Evolutionary conservation across 495 filamentous ascomycete species (phyloP), one percentile per base, ranked within the genome.

Genomic region (Jackrogersella minutella): DNA sequence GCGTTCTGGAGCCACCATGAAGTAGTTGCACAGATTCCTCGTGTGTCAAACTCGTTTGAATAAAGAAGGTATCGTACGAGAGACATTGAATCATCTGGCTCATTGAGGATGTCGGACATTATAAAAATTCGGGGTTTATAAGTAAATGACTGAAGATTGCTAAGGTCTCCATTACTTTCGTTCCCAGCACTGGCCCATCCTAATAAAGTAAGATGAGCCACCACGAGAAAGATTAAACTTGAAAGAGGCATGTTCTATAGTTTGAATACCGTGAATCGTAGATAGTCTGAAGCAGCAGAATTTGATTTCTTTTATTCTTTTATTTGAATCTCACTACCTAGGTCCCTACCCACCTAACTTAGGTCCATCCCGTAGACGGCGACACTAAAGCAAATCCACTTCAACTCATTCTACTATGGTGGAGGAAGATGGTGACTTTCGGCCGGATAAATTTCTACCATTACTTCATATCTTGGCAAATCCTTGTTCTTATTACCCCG

Each of bases 81-180:
- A 16, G 56, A 59, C 56, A 59, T 59, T n/a, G 56, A 59, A 13
- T 59, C 56, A 9, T 59, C 56, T 3, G 41, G 56, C 21, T 59
- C 31, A n/a, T 59, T 59, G 17, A 59, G 43, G 26, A 49, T 59
- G 14, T 59, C 56, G 7, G 56, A 39, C 41, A 59, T 49, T 19
- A 49, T 59, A 30, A 59, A 59, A 1, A 49, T 11, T 13, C 56
- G 43, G 13, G 56, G 41, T 36, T 49, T 59, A 28, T 43, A 59
- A 28, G 30, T 36, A n/a, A 59, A 59, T 5, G 33, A 49, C 21
- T 59, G 56, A 17, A 59, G 56, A n/a, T 37, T 59, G 31, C 5
- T 19, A 2, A 44, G 21, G 10, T 53, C 50, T 19, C 10, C n/a
- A 1, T 3, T 33, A 10, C n/a, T 13, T 5, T 10, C 17, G 11